Evolutionary conservation across 1,284 basidiomycete genomes (phyloP).

Genomic region (Malassezia japonica): DNA sequence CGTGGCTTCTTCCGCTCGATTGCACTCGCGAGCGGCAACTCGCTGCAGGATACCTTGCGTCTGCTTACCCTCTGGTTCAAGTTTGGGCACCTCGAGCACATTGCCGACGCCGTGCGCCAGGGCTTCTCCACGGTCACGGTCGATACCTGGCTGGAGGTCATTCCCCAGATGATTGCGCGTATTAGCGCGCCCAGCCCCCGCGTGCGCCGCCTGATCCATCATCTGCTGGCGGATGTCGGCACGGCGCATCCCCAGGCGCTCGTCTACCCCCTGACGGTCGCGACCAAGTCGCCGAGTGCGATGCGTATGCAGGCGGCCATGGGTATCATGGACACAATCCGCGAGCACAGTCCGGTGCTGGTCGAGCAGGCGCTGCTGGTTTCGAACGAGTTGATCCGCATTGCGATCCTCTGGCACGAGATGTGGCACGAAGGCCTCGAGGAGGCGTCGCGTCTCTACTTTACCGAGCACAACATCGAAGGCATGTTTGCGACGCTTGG

Average conservation of each 20-base stretch:
- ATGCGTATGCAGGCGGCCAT: slow-evolving; percentile 74
- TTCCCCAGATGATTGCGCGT: slow-evolving; percentile 97
- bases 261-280: slow-evolving; percentile 95
- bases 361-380: slow-evolving; percentile 88
- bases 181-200: slow-evolving; percentile 86
- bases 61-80: slow-evolving; percentile 97
- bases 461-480: slow-evolving; percentile 96
- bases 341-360: slow-evolving; percentile 76
- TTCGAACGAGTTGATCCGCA: slow-evolving; percentile 87
- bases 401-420: slow-evolving; percentile 98
- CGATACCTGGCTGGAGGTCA: slow-evolving; percentile 97
- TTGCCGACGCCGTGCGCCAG: slow-evolving; percentile 76
- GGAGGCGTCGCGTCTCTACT: slow-evolving; percentile 92
- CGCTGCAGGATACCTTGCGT: slow-evolving; percentile 87
- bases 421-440: slow-evolving; percentile 98
- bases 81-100: slow-evolving; percentile 81
- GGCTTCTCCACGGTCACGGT: slow-evolving; percentile 86
- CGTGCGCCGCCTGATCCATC: slow-evolving; percentile 81
- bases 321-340: slow-evolving; percentile 84
- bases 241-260: slow-evolving; percentile 94
- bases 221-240: slow-evolving; percentile 82
- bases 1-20: slow-evolving; percentile 92
- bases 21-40: slow-evolving; percentile 71
- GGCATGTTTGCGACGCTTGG: slow-evolving; percentile 94
- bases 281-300: slow-evolving; percentile 84